Base-by-base conservation (phyloP, 75 land plant genomes). In the Isoetes taiwanensis region DNA sequence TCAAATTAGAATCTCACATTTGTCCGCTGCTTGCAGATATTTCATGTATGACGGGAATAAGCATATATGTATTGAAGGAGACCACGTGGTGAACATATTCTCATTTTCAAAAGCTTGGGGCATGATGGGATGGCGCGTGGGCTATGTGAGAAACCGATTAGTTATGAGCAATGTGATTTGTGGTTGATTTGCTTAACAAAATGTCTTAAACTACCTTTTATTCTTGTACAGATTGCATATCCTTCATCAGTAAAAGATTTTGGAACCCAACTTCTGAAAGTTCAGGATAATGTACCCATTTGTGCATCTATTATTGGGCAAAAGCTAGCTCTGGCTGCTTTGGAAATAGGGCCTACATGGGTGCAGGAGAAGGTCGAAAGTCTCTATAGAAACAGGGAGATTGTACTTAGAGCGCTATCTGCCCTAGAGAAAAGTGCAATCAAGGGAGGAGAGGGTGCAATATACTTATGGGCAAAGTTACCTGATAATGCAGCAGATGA, bases 41-140 rank as follows among this genome's bases (percentile, higher is more conserved):
- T 91, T 91, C 64, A 83, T 91, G 94, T 91, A 80, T 60, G 83
- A 87, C 71, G 89, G 78, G 1, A 52, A 62, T 46, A 67, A 86
- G 28, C 97, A 91, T 61, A 46, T 62, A 4, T 91, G 97, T 57
- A 38, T 86, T 20, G 94, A 91, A 43, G 97, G 63, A 8, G 66
- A 84, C 56, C 97, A 91, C 55, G 69, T 91, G 17, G 42, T 91
- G 25, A 86, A 91, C 64, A 21, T 91, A 0, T 91, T 91, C 61
- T 91, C 97, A 4, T 91, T 91, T 50, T 91, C 97, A 4, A 91
- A 91, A 78, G 95, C 89, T 0, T 83, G 86, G 60, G 97, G 97
- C 40, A 91, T 91, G 97, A 91, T 91, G 97, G 97, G 97, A 62
- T 91, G 97, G 97, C 76, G 97, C 20, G 74, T 91, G 59, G 97